Conservation (phyloP, 2,329 filamentous ascomycete genomes). For the Graphium sp. region DNA sequence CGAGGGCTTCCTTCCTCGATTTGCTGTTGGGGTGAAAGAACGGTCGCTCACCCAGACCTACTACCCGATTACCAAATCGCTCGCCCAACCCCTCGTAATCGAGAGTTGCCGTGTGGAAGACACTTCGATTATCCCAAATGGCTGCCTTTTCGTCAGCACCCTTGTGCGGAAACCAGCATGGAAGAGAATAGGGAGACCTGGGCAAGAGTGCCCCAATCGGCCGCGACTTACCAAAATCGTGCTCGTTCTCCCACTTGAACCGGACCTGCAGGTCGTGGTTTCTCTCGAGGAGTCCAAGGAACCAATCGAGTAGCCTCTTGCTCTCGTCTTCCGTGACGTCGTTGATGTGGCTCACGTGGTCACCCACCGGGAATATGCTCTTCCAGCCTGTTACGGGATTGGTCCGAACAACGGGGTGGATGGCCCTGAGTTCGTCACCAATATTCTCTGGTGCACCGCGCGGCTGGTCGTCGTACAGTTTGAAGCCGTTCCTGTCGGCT, state of each 20-base stretch:
- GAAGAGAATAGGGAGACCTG: no score
- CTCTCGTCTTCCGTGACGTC: slow-evolving; percentile 29
- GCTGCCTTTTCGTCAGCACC: not conserved
- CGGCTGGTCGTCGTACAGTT: slow-evolving; percentile 22
- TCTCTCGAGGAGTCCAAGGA: slow-evolving; percentile 29
- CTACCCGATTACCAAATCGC: slow-evolving; percentile 30
- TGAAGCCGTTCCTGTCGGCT: slow-evolving; percentile 24
- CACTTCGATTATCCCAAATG: slow-evolving; percentile 18
- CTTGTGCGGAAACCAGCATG: no score
- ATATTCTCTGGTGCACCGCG: slow-evolving; percentile 33
- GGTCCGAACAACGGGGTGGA: slow-evolving; percentile 37
- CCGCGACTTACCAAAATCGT: slow-evolving; percentile 20
- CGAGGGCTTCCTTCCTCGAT: slow-evolving; percentile 10
- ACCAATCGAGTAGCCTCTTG: slow-evolving; percentile 30
- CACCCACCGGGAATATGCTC: slow-evolving; percentile 32
- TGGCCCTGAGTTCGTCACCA: slow-evolving; percentile 25
- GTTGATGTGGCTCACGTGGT: slow-evolving; percentile 32
- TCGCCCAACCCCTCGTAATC: slow-evolving; percentile 34
- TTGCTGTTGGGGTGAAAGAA: slow-evolving; percentile 33
- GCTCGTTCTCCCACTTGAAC: slow-evolving; percentile 21
- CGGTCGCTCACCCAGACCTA: slow-evolving; percentile 34
- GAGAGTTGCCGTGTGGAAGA: slow-evolving; percentile 39
- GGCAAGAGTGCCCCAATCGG: no score
- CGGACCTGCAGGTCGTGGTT: slow-evolving; percentile 40
- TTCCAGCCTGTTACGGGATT: slow-evolving; percentile 44